Evolutionary conservation across 495 filamentous ascomycete species (phyloP), one percentile per base, ranked within the genome.

Genomic region (Xylaria bambusicola): DNA sequence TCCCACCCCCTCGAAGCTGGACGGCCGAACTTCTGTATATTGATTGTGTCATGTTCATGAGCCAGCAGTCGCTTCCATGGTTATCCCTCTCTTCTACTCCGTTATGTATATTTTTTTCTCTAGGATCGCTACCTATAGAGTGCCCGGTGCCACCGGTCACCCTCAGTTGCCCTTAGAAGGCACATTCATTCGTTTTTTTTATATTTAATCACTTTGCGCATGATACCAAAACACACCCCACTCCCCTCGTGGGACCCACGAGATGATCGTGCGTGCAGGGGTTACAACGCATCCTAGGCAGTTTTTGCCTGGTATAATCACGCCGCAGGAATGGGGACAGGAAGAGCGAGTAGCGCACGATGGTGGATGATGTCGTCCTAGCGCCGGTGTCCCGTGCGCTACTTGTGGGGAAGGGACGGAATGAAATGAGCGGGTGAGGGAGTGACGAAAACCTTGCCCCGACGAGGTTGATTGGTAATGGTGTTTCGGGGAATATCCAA

Each of bases 191-290:
- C 38, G 36, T 44, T 42, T 42, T 54, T 29, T 20, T 27, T 33
- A n/a, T 54, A 7, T 38, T 6, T 13, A 15, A 31, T 26, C 8
- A 20, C n/a, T n/a, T n/a, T n/a, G n/a, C n/a, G 52, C 52, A 44
- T 54, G 52, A 54, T 54, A 54, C 52, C 52, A 54, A 54, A 47
- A 54, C 38, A 21, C n/a, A 42, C 26, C 24, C 23, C 24, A 20
- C 1, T 7, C 17, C 1, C 15, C 17, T 54, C 31, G 5, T 33
- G n/a, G n/a, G n/a, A n/a, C n/a, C 4, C 40, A 21, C 35, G 23
- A 24, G 35, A n/a, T n/a, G n/a, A n/a, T n/a, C 41, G 36, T 44
- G 26, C 38, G 51, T 42, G 21, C 15, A 3, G n/a, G 38, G 26
- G 36, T 29, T 20, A 17, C 35, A 31, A 42, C 26, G 51, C 38